phyloP scores from a whole-genome alignment of 257 asterid species.

The Capsicum chinense region DNA sequence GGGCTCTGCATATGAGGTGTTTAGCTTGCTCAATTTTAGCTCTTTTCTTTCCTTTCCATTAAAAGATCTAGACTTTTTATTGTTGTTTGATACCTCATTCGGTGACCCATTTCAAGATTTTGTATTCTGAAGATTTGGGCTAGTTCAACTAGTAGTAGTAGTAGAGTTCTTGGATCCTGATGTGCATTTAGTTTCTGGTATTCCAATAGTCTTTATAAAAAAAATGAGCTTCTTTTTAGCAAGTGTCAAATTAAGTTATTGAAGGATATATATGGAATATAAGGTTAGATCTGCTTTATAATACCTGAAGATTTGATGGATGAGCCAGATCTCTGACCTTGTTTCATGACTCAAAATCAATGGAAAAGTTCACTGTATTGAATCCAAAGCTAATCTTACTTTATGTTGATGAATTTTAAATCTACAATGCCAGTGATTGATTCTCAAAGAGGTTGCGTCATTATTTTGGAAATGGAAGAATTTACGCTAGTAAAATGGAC shows the following conservation, averaged over 20 bases:
- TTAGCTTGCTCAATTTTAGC: not conserved
- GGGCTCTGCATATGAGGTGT: not conserved
- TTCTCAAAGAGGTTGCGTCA: not conserved
- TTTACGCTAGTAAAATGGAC: not conserved
- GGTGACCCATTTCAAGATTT: not conserved
- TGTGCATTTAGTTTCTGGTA: not conserved
- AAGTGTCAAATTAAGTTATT: slow-evolving; percentile 1
- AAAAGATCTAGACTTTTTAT: slow-evolving; percentile 41
- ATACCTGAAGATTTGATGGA: slow-evolving; percentile 7
- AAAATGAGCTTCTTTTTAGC: slow-evolving; percentile 4
- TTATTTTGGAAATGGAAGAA: not conserved
- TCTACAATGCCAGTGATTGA: not conserved
- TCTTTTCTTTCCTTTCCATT: not conserved
- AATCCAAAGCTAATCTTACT: slow-evolving; percentile 1
- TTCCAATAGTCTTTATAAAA: not conserved
- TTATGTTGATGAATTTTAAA: not conserved
- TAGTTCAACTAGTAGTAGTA: not conserved
- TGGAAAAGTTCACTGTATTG: not conserved
- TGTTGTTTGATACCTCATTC: not conserved
- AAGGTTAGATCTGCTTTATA: slow-evolving; percentile 11
- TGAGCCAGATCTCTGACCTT: not conserved
- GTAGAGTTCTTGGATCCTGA: not conserved
- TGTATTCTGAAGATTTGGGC: not conserved
- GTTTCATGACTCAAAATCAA: not conserved
- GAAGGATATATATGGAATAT: not conserved